Percentiles rank a stretch among this genome's conserved stretches.
Evolutionary conservation across 2,329 filamentous ascomycete genomes (phyloP).

Genomic region (Verruconis gallopava): DNA sequence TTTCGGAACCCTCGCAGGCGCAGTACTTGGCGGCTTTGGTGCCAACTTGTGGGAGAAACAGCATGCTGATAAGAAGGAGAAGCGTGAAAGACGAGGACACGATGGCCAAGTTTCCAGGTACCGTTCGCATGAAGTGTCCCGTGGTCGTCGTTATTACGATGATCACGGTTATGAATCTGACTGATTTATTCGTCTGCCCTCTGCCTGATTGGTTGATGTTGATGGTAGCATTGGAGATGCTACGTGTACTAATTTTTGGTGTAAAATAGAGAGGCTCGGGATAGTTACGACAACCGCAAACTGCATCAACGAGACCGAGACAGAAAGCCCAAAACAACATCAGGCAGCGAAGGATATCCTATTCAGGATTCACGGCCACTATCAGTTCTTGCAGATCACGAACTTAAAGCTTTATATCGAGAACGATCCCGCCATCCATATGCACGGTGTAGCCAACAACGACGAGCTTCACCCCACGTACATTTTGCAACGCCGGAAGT

Average conservation of each 20-base stretch:
- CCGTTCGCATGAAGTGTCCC: not conserved
- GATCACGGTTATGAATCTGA: constrained; percentile 5
- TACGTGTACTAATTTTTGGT: not conserved
- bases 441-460: not conserved
- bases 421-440: not conserved
- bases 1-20: constrained; percentile 1
- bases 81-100: not conserved
- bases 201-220: not conserved
- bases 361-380: no score
- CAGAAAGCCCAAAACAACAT: not conserved
- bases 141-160: constrained; percentile 5
- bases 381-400: no score
- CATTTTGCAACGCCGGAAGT: not conserved
- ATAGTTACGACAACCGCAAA: no score
- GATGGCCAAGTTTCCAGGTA: not conserved
- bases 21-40: constrained; percentile 3
- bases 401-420: no score
- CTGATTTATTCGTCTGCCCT: constrained; percentile 2
- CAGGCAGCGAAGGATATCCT: no score
- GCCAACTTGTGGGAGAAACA: constrained; percentile 1
- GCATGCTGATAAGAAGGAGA: not conserved
- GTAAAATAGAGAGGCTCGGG: not conserved
- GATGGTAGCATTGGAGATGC: not conserved
- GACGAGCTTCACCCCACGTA: not conserved
- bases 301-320: not conserved